These are phyloP conservation scores for Rubroshorea leprosula DNA, from an alignment of 345 rosid species.

Conservation along the genomic window DNA sequence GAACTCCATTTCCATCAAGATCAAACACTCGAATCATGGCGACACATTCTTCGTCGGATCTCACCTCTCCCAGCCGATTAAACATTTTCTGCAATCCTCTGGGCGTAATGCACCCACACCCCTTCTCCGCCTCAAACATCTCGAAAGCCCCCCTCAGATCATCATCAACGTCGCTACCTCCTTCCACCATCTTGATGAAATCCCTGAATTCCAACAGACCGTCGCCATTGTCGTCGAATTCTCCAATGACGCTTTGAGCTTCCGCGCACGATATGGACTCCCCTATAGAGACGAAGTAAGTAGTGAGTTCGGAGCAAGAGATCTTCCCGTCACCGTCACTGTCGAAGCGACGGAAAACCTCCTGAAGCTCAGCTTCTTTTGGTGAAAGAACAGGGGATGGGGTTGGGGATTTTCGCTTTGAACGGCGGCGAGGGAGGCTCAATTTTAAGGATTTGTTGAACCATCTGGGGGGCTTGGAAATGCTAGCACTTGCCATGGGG, in stretches of 20 bases:
- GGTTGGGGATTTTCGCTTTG: conserved; percentile 6
- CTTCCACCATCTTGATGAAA: conserved; percentile 53
- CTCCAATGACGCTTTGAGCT: conserved; percentile 49
- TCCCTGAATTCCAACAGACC: conserved; percentile 58
- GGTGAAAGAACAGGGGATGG: background rate
- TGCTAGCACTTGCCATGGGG: conserved; percentile 1
- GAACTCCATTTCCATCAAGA: conserved; percentile 75
- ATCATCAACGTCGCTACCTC: conserved; percentile 27
- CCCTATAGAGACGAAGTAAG: conserved; percentile 65
- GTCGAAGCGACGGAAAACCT: conserved; percentile 68
- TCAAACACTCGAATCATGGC: conserved; percentile 79
- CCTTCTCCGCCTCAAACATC: conserved; percentile 81
- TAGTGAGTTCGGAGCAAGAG: conserved; percentile 59
- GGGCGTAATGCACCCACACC: conserved; percentile 72
- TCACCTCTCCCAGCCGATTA: conserved; percentile 58
- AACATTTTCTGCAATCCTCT: conserved; percentile 72
- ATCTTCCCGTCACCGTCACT: conserved; percentile 67
- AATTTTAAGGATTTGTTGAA: conserved; percentile 9
- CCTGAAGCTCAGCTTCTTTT: conserved; percentile 36
- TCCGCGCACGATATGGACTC: conserved; percentile 58
- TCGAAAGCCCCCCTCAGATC: conserved; percentile 73
- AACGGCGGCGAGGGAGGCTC: background rate
- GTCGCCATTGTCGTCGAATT: conserved; percentile 65
- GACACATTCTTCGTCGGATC: conserved; percentile 60
- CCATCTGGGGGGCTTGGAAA: conserved; percentile 9